Evolutionary conservation across 495 filamentous ascomycete genomes (phyloP).

Genomic region (Neurospora sp.): DNA sequence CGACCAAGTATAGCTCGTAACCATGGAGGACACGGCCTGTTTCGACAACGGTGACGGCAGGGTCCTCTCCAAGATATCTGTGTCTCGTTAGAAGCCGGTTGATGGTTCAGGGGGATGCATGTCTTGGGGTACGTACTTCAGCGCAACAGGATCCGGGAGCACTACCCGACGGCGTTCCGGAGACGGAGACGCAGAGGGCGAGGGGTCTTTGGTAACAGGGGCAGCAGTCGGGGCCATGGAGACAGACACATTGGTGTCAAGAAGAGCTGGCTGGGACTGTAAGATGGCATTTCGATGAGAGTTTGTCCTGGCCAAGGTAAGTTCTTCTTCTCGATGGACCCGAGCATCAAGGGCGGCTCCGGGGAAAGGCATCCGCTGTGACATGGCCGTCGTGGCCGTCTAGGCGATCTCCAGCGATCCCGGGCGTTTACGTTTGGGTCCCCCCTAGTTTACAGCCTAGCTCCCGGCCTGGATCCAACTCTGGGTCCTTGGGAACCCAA

Average conservation of each 20-base stretch:
- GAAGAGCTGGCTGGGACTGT: conserved; percentile 3
- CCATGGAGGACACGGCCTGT: conserved; percentile 59
- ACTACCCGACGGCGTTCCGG: conserved; percentile 42
- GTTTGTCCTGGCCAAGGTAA: conserved; percentile 17
- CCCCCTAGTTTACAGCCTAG: neutral
- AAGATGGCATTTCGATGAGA: conserved; percentile 9
- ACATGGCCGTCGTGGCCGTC: conserved; percentile 11
- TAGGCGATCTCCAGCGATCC: neutral
- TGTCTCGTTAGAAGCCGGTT: neutral
- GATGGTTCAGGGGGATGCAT: neutral
- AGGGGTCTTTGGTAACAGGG: neutral
- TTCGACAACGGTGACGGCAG: conserved; percentile 63
- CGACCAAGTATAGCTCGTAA: conserved; percentile 90
- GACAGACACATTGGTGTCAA: conserved; percentile 1
- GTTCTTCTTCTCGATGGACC: conserved; percentile 23
- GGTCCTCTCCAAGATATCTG: conserved; percentile 83
- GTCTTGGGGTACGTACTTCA: conserved; percentile 32
- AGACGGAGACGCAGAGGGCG: conserved; percentile 5
- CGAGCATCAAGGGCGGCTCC: conserved; percentile 16
- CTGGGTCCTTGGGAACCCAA: neutral
- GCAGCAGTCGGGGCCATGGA: conserved; percentile 6
- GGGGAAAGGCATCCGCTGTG: conserved; percentile 16
- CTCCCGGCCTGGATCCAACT: neutral
- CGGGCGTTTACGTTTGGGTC: neutral
- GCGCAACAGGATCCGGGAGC: conserved; percentile 64